Evolutionary conservation across 441 rosid species (phyloP), one percentile per base, ranked within the genome.

Genomic region (Daphne laureola): DNA sequence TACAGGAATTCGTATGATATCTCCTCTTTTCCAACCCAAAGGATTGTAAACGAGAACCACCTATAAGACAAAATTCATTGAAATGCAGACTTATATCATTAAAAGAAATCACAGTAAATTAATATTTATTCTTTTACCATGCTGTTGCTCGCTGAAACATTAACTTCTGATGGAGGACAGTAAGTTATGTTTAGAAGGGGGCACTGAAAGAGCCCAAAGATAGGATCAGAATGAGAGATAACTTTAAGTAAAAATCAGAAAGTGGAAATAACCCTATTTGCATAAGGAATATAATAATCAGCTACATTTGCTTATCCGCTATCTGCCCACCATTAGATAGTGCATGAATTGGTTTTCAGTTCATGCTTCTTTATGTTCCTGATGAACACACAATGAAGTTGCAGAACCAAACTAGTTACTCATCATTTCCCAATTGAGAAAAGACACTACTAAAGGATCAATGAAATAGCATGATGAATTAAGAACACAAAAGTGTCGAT

Each of bases 141-240:
- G 48, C 50, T 57, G 57, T 71, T 79, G 25, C 78, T 73, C 46
- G 50, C 50, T 41, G 79, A 64, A 41, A 71, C 46, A 54, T 64
- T 64, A 45, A 62, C 61, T 74, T 74, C 79, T 26, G 79, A 65
- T 62, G 79, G 62, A 54, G 79, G 73, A 62, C 79, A 74, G 15
- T 74, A 74, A 55, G 76, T 74, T 67, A 74, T 71, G 46, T 74
- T 74, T 64, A 74, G 43, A 50, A 74, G 76, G 8, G 76, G 76
- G 59, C 79, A 74, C 79, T 74, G 65, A 8, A 63, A 52, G 44
- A 40, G 14, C 26, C 17, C 38, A 49, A 51, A 46, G 18, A 61
- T 27, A 27, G 49, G 4, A n/a, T 25, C 16, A 47, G 14, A 4
- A 0, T 25, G 31, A 31, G 43, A 36, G 48, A 21, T 2, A 21